Base-by-base conservation (phyloP, 768 basidiomycete genomes). In the Mycena rosella region DNA sequence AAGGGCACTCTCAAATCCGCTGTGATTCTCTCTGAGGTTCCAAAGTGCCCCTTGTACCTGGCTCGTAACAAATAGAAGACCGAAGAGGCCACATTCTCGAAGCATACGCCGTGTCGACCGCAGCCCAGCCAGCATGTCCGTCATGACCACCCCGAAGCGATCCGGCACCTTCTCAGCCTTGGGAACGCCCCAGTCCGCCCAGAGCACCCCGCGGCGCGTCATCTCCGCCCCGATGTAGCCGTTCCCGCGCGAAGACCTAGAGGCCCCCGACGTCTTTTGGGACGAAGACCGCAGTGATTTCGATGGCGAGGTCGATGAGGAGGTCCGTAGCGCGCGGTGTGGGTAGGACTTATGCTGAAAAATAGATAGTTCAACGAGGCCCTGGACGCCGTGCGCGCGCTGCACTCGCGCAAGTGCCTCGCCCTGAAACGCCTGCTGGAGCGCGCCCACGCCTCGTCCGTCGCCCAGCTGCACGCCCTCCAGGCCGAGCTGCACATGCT, bases 391-490 rank as follows among this genome's bases (percentile, higher is more conserved):
- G 75, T 87, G 22, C 77, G 83, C n/a, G 70, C 77, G 7, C 75
- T 86, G 68, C 86, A 88, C 70, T 79, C 83, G 0, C 78, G 80
- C 26, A 92, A 92, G 71, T 85, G 94, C 17, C 84, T 89, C 18
- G 88, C 90, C 63, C 91, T 93, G 78, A 95, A 91, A 74, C 87
- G 94, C 2, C 84, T 96, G 1, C 85, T 96, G 15, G 94, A 96
- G 71, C 90, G 91, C 44, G 86, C 93, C 0, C 95, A 96, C 72
- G 88, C 91, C 2, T 88, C 89, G 11, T 85, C 91, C 1, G 92
- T 94, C 0, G 90, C 93, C 1, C 95, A 96, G 73, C 81, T 95
- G 2, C 94, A 96, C 73, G 94, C 95, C 0, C 81, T 96, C 1
- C 94, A 95, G 78, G 94, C 93, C 2, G 93, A 96, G 74, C 82